Base-by-base conservation (phyloP, 441 rosid genomes). In the Erodium chrysanthum region DNA sequence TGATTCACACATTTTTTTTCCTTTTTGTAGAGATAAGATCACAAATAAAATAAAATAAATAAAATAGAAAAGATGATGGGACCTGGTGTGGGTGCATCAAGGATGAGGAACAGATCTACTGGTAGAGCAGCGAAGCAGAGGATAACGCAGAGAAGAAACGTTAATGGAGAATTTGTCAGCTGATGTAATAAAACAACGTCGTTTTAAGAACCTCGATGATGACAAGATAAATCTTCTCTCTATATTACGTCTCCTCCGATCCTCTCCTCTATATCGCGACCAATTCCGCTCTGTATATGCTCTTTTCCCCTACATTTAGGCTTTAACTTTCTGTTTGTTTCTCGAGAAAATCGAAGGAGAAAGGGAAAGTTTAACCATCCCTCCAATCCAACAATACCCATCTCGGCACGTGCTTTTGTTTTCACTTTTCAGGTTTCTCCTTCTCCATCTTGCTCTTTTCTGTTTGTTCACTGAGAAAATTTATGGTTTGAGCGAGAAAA, bases 181-280 rank as follows among this genome's bases (percentile, higher is more conserved):
- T 40, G 2, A 9, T 9, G 12, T 10, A 40, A 54, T 22, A 20
- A 54, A 54, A 1, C 61, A 20, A 54, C 22, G 22, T 54, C 61
- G 25, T 20, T 9, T 64, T 40, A 27, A 20, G 68, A 11, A 18
- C 2, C 35, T 70, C 73, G 81, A 72, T 75, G 66, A 37, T 69
- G 76, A 35, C 71, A 7, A 76, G 48, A 70, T 62, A 33, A 48
- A 54, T 18, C 21, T 18, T 67, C 14, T 27, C 50, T 72, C 62
- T 54, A 3, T 7, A 50, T 59, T 15, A n/a, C 65, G 62, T 21
- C 58, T 11, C 68, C 68, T 48, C 29, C 66, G 4, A 1, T 66
- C 63, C 42, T 46, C 46, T 40, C 46, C 11, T 10, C 9, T 37
- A 3, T 37, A 12, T 46, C 29, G 56, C 12, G 9, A 20, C 23